phyloP scores from a whole-genome alignment of 1,284 basidiomycete species.

The Cutaneotrichosporon dermatis region DNA sequence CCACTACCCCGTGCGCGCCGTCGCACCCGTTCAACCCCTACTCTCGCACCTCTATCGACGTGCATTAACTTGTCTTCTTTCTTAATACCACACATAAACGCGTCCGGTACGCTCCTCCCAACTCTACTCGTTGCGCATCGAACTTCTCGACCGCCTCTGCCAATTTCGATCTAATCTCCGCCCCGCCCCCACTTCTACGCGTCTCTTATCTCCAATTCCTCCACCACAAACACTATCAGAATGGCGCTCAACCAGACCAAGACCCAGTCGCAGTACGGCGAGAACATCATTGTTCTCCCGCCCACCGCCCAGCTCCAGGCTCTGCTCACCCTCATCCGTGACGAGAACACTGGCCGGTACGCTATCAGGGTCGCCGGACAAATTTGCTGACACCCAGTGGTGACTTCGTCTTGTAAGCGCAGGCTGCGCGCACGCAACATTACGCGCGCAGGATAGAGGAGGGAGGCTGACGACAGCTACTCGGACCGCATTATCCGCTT shows the following conservation, averaged over 20 bases:
- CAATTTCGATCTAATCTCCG: no score
- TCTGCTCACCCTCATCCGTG: conserved; percentile 88
- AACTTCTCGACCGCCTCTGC: no score
- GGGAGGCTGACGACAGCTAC: conserved; percentile 16
- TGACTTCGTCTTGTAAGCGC: conserved; percentile 82
- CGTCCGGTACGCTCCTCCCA: no score
- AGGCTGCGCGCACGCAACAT: no score
- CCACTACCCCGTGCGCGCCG: no score
- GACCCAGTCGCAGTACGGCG: conserved; percentile 6
- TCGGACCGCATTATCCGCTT: conserved; percentile 63
- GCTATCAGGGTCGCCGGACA: conserved; percentile 1
- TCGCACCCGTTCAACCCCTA: no score
- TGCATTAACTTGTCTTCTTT: no score
- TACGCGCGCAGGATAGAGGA: no score
- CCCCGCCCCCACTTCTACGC: no score
- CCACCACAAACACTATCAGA: not conserved
- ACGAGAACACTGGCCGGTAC: conserved; percentile 65
- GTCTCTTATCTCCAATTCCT: not conserved
- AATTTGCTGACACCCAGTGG: conserved; percentile 54
- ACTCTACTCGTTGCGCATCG: no score
- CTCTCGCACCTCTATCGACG: no score
- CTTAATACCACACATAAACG: no score
- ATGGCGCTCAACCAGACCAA: not conserved
- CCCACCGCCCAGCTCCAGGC: conserved; percentile 86
- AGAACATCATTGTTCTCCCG: conserved; percentile 44